Conservation (phyloP, 192 early-diverging fungal genomes). For the Fimicolochytrium jonesii region DNA sequence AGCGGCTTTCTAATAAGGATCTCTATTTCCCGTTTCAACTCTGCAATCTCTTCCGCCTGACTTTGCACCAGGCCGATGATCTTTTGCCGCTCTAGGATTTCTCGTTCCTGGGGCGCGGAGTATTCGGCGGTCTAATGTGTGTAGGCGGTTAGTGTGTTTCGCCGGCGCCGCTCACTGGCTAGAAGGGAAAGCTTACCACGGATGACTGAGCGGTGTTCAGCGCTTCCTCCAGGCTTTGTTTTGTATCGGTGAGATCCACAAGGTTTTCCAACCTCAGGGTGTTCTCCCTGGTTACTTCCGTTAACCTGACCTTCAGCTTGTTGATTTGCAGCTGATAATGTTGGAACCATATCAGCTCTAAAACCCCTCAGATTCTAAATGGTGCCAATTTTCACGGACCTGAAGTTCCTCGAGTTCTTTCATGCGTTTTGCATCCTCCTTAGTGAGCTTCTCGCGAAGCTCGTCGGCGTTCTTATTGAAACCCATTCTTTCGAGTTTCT, state of each 20-base stretch:
- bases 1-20: conserved; percentile 45
- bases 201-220: conserved; percentile 46
- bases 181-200: conserved; percentile 42
- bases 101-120: conserved; percentile 44
- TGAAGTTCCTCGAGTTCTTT: conserved; percentile 43
- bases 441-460: conserved; percentile 52
- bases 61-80: conserved; percentile 43
- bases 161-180: too few relatives aligned
- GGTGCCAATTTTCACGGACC: too few relatives aligned
- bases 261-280: conserved; percentile 44
- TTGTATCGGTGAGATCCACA: conserved; percentile 42
- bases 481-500: conserved; percentile 58
- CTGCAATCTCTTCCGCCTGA: conserved; percentile 50
- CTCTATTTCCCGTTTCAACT: conserved; percentile 50
- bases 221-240: conserved; percentile 41
- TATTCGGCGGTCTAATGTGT: conserved; percentile 52
- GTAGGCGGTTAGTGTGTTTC: too few relatives aligned
- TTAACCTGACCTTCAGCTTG: conserved; percentile 39
- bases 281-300: conserved; percentile 47
- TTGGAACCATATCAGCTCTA: too few relatives aligned
- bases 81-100: conserved; percentile 46
- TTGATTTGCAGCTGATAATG: too few relatives aligned
- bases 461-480: conserved; percentile 61
- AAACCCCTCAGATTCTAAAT: too few relatives aligned
- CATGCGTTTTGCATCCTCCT: conserved; percentile 46